A percentile compares a stretch with the other conserved stretches of the same genome.
Evolutionary conservation across 495 filamentous ascomycete species (phyloP).

Genomic region (Chaetomidium leptoderma): DNA sequence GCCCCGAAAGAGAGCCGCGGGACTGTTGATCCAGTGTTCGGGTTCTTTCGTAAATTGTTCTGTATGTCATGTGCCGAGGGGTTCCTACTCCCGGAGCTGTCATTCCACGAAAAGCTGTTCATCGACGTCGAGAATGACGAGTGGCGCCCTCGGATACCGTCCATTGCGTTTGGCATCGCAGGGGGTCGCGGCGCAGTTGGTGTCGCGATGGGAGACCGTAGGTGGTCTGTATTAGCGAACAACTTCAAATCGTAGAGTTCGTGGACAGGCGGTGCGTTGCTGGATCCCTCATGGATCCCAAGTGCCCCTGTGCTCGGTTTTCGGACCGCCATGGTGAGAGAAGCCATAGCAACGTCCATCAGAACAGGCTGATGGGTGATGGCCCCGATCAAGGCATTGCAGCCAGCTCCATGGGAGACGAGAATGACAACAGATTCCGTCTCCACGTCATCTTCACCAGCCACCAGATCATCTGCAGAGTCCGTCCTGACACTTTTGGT

Average conservation of each 20-base stretch:
- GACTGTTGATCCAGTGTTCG: conserved; percentile 5
- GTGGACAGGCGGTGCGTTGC: conserved; percentile 36
- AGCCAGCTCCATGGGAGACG: conserved; percentile 95
- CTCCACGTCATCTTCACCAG: conserved; percentile 48
- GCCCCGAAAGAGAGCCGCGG: conserved; percentile 5
- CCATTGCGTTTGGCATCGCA: conserved; percentile 19
- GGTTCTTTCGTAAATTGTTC: conserved; percentile 30
- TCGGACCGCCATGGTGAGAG: conserved; percentile 81
- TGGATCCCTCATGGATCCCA: conserved; percentile 29
- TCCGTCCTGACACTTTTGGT: conserved; percentile 33
- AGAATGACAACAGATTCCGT: conserved; percentile 79
- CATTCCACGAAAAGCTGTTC: conserved; percentile 33
- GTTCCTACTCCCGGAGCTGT: conserved; percentile 24
- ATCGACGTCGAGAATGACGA: conserved; percentile 29
- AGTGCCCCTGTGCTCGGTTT: conserved; percentile 42
- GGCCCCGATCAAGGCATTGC: conserved; percentile 90
- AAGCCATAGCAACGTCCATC: conserved; percentile 83
- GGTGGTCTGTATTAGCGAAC: conserved; percentile 74
- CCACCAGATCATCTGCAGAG: conserved; percentile 21
- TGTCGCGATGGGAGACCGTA: conserved; percentile 51
- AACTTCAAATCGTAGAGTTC: conserved; percentile 74
- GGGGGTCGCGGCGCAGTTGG: conserved; percentile 25
- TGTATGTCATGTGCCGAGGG: conserved; percentile 32
- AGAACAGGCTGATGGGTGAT: conserved; percentile 85
- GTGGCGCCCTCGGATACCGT: conserved; percentile 24